phyloP scores from a whole-genome alignment of 495 filamentous ascomycete genomes.

The Neurospora discreta region DNA sequence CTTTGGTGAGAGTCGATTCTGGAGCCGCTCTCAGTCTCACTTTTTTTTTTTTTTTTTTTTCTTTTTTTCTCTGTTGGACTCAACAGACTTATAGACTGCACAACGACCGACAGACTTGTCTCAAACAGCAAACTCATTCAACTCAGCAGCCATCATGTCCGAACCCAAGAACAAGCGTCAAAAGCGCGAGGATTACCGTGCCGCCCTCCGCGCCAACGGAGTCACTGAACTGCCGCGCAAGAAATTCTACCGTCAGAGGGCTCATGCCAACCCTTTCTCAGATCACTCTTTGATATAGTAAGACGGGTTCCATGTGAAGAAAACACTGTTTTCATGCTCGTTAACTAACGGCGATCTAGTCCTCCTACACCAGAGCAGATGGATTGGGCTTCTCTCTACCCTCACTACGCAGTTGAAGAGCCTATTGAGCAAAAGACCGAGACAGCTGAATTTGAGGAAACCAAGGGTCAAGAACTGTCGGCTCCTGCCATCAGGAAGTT shows the following conservation, averaged over 20 bases:
- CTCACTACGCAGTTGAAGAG: slow-evolving; percentile 43
- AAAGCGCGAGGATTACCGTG: slow-evolving; percentile 65
- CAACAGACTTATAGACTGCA: background rate
- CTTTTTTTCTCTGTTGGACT: background rate
- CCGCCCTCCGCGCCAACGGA: slow-evolving; percentile 13
- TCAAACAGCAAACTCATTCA: background rate
- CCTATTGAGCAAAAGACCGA: slow-evolving; percentile 1
- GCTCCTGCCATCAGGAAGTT: slow-evolving; percentile 29
- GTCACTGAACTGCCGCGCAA: slow-evolving; percentile 59
- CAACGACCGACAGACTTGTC: background rate
- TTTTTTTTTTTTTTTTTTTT: background rate
- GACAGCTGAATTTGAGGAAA: slow-evolving; percentile 2
- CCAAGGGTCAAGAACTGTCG: slow-evolving; percentile 4
- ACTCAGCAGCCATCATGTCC: slow-evolving; percentile 29
- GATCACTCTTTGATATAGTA: slow-evolving; percentile 86
- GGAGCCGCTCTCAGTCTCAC: background rate
- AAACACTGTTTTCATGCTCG: background rate
- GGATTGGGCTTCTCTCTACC: slow-evolving; percentile 84
- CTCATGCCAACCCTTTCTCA: slow-evolving; percentile 95
- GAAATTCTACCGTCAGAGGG: slow-evolving; percentile 90
- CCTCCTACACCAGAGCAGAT: slow-evolving; percentile 72
- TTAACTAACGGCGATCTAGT: slow-evolving; percentile 31
- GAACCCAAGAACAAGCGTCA: slow-evolving; percentile 51
- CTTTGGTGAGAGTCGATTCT: background rate
- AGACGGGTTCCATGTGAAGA: background rate